These are phyloP conservation scores for Rosa lucieae DNA, from an alignment of 306 rosid species.

Conservation along the genomic window DNA sequence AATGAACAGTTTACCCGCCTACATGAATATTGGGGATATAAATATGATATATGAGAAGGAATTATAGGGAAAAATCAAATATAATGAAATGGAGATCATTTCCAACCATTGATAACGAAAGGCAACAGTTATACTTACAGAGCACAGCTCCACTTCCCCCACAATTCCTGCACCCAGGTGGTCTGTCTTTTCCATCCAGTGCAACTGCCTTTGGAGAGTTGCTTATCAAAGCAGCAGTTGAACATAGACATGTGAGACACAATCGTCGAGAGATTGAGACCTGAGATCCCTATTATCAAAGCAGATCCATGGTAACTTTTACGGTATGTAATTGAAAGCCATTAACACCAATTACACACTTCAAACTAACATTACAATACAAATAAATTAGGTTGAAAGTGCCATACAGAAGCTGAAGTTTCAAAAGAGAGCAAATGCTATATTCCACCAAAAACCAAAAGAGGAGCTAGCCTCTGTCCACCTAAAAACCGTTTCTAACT, in stretches of 20 bases:
- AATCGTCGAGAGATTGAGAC: conserved; percentile 57
- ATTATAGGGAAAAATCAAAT: background rate
- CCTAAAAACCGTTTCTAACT: background rate
- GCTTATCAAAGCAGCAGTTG: conserved; percentile 47
- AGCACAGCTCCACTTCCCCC: conserved; percentile 86
- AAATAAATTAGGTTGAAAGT: background rate
- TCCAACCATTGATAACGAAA: background rate
- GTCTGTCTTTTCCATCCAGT: conserved; percentile 53
- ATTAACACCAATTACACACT: background rate
- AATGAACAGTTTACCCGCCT: background rate
- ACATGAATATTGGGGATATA: background rate
- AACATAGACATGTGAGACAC: conserved; percentile 72
- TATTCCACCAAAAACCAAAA: background rate
- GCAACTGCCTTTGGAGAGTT: conserved; percentile 49
- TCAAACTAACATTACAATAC: background rate
- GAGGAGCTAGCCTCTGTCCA: background rate
- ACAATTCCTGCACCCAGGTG: conserved; percentile 82
- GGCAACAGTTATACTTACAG: conserved; percentile 44
- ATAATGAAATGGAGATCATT: background rate
- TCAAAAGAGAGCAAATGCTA: background rate
- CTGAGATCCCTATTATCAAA: conserved; percentile 41
- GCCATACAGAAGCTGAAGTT: background rate
- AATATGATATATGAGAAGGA: background rate
- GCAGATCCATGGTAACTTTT: background rate
- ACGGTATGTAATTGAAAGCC: background rate